phyloP scores from a whole-genome alignment of 257 asterid species.

The Jaltomata sinuosa region DNA sequence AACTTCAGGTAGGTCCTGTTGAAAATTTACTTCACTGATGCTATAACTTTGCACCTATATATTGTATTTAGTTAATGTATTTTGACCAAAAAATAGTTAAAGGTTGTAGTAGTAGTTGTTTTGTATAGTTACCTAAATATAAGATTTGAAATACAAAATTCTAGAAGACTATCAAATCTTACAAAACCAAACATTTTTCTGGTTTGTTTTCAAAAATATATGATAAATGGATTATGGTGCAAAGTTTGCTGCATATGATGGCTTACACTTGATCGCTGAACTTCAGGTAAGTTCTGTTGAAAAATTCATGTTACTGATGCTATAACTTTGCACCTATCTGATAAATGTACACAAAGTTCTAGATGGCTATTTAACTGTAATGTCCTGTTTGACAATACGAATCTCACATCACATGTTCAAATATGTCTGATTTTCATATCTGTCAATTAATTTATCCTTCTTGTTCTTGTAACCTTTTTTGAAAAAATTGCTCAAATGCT shows the following conservation, averaged over 20 bases:
- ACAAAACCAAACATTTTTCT: background rate
- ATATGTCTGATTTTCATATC: background rate
- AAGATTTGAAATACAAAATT: background rate
- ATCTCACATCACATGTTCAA: background rate
- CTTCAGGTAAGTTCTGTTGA: slow-evolving; percentile 86
- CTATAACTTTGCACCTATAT: slow-evolving; percentile 38
- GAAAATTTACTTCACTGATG: slow-evolving; percentile 58
- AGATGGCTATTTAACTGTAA: background rate
- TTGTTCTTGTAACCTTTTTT: background rate
- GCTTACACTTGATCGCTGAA: slow-evolving; percentile 95
- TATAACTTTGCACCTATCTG: slow-evolving; percentile 18
- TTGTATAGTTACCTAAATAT: background rate
- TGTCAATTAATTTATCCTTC: background rate
- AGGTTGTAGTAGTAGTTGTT: background rate
- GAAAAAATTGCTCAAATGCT: background rate
- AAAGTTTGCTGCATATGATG: slow-evolving; percentile 70
- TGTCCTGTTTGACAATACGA: background rate
- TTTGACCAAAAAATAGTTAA: background rate
- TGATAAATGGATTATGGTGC: slow-evolving; percentile 16
- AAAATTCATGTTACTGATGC: slow-evolving; percentile 55
- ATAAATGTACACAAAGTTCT: background rate
- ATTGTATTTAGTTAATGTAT: background rate
- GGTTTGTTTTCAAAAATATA: background rate
- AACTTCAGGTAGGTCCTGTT: slow-evolving; percentile 87
- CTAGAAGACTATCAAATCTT: background rate